A percentile compares a stretch with the other conserved stretches of the same genome.
phyloP scores from a whole-genome alignment of 31 red algal genomes.

The Odonthalia washingtoniensis region DNA sequence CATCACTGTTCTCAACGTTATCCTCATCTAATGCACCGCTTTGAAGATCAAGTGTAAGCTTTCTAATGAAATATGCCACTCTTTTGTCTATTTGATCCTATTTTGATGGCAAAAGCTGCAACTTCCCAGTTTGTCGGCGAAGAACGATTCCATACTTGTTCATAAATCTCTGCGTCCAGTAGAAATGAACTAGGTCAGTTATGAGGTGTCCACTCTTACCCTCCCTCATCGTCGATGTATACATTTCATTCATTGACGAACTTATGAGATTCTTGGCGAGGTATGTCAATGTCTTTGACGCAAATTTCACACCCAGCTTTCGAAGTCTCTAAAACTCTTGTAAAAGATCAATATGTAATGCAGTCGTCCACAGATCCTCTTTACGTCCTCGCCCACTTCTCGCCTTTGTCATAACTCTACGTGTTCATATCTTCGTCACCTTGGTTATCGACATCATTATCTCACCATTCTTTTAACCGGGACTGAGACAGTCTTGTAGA shows the following conservation, averaged over 20 bases:
- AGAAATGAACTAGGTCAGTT: neutral
- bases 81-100: constrained; percentile 23
- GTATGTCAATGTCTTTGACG: neutral
- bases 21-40: neutral
- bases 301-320: constrained; percentile 39
- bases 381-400: neutral
- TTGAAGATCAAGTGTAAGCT: constrained; percentile 27
- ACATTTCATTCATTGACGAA: neutral
- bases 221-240: neutral
- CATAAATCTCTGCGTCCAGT: constrained; percentile 43
- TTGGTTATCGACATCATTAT: neutral
- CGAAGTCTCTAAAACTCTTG: constrained; percentile 41
- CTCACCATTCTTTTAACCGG: neutral
- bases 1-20: constrained; percentile 40
- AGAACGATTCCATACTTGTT: neutral
- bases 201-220: neutral
- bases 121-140: constrained; percentile 32
- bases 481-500: neutral
- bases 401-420: neutral
- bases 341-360: neutral
- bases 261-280: constrained; percentile 17
- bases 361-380: constrained; percentile 3
- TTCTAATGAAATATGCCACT: constrained; percentile 38
- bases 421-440: neutral
- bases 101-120: neutral